Evolutionary conservation across 495 filamentous ascomycete species (phyloP).

Genomic region (Neurospora terricola): DNA sequence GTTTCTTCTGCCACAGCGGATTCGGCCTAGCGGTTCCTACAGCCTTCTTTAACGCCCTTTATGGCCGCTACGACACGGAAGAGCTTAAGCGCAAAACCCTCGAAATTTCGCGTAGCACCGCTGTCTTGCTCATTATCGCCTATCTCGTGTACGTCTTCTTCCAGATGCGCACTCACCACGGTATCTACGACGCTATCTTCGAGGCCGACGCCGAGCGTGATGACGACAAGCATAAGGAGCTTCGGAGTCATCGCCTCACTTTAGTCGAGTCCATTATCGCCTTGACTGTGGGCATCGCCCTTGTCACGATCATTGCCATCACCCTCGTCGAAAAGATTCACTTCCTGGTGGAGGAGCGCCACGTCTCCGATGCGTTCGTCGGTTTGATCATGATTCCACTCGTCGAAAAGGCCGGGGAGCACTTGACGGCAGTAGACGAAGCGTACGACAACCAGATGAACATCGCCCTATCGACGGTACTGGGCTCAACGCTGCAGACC

Average conservation of each 20-base stretch:
- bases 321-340: slow-evolving; percentile 75
- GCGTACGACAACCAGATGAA: slow-evolving; percentile 84
- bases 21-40: slow-evolving; percentile 77
- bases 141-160: slow-evolving; percentile 73
- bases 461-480: slow-evolving; percentile 82
- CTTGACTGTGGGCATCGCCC: slow-evolving; percentile 54
- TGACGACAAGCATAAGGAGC: slow-evolving; percentile 55
- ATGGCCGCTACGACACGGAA: slow-evolving; percentile 7
- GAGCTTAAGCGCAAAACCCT: background rate
- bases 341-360: slow-evolving; percentile 50
- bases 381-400: slow-evolving; percentile 72
- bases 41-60: slow-evolving; percentile 59
- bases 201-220: slow-evolving; percentile 63
- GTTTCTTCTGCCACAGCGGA: slow-evolving; percentile 29
- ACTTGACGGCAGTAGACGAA: slow-evolving; percentile 83
- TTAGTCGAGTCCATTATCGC: slow-evolving; percentile 64
- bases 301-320: slow-evolving; percentile 72
- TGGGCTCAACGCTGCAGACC: slow-evolving; percentile 83
- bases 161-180: slow-evolving; percentile 74
- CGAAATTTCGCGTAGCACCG: slow-evolving; percentile 6
- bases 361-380: slow-evolving; percentile 69
- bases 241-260: slow-evolving; percentile 61
- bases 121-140: slow-evolving; percentile 69
- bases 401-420: slow-evolving; percentile 87
- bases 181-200: slow-evolving; percentile 55